These are phyloP conservation scores for Chaetomium olivaceum DNA, from an alignment of 2,329 filamentous ascomycete species.

Conservation along the genomic window DNA sequence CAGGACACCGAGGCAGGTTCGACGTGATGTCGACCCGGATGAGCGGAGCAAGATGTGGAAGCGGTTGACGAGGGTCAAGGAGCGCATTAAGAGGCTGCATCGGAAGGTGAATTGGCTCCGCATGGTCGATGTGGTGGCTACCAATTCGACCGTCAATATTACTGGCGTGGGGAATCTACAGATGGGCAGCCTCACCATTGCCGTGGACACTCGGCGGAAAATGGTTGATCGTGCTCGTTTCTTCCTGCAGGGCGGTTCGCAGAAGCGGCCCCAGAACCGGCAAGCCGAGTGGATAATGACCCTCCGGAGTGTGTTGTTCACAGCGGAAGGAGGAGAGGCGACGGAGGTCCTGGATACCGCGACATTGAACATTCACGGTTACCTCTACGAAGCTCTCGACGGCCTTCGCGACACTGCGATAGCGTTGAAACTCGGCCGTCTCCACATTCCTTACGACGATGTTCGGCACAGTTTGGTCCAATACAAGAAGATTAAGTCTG, in stretches of 20 bases:
- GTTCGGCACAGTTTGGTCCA: slow-evolving; percentile 63
- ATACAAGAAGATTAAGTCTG: slow-evolving; percentile 51
- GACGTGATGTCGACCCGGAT: slow-evolving; percentile 35
- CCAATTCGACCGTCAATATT: slow-evolving; percentile 74
- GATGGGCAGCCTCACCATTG: slow-evolving; percentile 78
- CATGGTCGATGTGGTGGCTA: slow-evolving; percentile 84
- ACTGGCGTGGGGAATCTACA: slow-evolving; percentile 82
- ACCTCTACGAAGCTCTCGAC: slow-evolving; percentile 80
- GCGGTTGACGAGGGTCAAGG: slow-evolving; percentile 74
- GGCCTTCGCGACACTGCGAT: slow-evolving; percentile 89
- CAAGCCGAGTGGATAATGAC: slow-evolving; percentile 95
- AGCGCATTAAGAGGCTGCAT: slow-evolving; percentile 83
- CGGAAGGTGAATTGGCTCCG: slow-evolving; percentile 84
- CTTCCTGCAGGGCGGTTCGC: slow-evolving; percentile 75
- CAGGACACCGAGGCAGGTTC: slow-evolving; percentile 30
- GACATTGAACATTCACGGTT: slow-evolving; percentile 86
- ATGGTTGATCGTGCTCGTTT: slow-evolving; percentile 88
- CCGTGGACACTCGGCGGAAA: slow-evolving; percentile 87
- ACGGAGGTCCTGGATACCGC: slow-evolving; percentile 87
- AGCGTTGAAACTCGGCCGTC: slow-evolving; percentile 83
- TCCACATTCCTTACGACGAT: slow-evolving; percentile 91
- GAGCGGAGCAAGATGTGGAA: slow-evolving; percentile 76
- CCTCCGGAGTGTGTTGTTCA: slow-evolving; percentile 83
- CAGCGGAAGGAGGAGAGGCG: slow-evolving; percentile 78
- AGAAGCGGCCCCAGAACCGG: slow-evolving; percentile 58